Base-by-base conservation (phyloP, 306 rosid species). In the Glycine soja region DNA sequence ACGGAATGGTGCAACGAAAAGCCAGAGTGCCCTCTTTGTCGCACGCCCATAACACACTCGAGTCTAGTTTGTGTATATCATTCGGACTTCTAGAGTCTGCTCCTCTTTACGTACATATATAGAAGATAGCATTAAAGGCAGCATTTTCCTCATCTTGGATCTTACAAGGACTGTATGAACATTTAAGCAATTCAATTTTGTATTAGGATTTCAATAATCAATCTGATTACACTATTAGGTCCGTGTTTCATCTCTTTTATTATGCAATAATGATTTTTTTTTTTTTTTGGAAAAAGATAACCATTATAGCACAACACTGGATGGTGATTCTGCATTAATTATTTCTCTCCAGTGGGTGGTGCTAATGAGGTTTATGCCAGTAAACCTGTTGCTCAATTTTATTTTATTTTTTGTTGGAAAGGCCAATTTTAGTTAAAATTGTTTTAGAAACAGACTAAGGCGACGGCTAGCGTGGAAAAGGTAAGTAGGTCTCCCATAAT, bases 21-120 rank as follows among this genome's bases (percentile, higher is more conserved):
- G 86, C 98, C 96, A n/a, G 98, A 95, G 88, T 95, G 98, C 82
- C 99, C 99, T 40, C 98, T 95, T 64, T 93, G 99, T 88, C 97
- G 99, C 61, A 88, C 97, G 58, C 93, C 94, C 66, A 83, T 90
- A 76, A 90, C 97, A 54, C 99, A 96, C 89, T 89, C 99, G 8
- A 92, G 88, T 87, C 86, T 96, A 50, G 98, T 96, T 57, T 93
- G 97, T 85, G 83, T 93, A 43, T 93, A 90, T 85, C 97, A 92
- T 87, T 96, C 98, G 5, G 99, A 96, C 86, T 96, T 96, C 93
- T 95, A 88, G 92, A 78, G 52, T 82, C 71, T 80, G 74, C 34
- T 59, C 24, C 51, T 18, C 57, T 75, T 36, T 79, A 38, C 68
- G 69, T 62, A 46, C 63, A 70, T 74, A 46, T 43, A 46, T 54